phyloP scores from a whole-genome alignment of 2,329 filamentous ascomycete genomes.

The Fusarium keratoplasticum region DNA sequence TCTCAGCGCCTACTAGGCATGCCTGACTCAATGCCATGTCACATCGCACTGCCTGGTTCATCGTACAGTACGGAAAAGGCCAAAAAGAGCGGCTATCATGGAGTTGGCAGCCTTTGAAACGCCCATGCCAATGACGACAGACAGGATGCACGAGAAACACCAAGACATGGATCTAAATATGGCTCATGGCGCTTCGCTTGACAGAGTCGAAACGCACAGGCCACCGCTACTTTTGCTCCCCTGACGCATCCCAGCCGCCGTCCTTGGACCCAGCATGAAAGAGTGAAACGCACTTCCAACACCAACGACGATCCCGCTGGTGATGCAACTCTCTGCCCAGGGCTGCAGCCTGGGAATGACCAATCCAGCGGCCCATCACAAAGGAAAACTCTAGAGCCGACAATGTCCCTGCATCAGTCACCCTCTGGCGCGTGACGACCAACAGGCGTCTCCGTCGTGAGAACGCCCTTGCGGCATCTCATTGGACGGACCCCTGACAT shows the following conservation, averaged over 20 bases:
- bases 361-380: constrained; percentile 37
- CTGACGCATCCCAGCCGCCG: constrained; percentile 9
- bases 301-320: constrained; percentile 11
- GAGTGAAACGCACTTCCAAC: constrained; percentile 37
- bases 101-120: not conserved
- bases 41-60: constrained; percentile 2
- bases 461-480: constrained; percentile 7
- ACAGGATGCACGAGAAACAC: constrained; percentile 18
- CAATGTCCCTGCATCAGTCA: constrained; percentile 40
- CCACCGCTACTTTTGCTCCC: constrained; percentile 15
- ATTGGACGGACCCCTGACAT: constrained; percentile 45
- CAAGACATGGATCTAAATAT: constrained; percentile 20
- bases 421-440: constrained; percentile 41
- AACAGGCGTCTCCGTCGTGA: constrained; percentile 21
- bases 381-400: constrained; percentile 19
- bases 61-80: not conserved
- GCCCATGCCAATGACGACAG: constrained; percentile 17
- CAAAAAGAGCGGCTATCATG: constrained; percentile 1
- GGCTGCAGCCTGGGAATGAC: constrained; percentile 18
- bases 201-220: constrained; percentile 24
- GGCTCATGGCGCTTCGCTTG: constrained; percentile 35
- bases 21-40: not conserved
- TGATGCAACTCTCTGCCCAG: constrained; percentile 24
- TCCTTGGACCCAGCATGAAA: constrained; percentile 15
- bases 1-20: not conserved